phyloP scores from a whole-genome alignment of 371 early-diverging fungal species.

The Smittium culicis region DNA sequence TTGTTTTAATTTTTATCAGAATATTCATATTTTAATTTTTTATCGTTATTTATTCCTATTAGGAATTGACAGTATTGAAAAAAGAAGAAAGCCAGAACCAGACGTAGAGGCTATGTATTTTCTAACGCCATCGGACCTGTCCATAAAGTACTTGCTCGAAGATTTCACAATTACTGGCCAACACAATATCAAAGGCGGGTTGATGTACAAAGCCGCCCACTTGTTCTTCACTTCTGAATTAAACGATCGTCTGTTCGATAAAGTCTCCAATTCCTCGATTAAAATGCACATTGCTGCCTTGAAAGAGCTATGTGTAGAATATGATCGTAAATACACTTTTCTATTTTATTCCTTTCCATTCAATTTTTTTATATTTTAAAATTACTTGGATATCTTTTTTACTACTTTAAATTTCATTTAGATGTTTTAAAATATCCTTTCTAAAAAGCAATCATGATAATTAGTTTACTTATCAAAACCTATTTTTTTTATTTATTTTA shows the following conservation, averaged over 20 bases:
- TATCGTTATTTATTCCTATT: too few species aligned
- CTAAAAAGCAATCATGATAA: too few species aligned
- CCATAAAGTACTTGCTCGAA: constrained; percentile 56
- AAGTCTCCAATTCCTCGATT: constrained; percentile 41
- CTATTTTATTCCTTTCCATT: constrained; percentile 1
- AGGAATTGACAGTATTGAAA: constrained; percentile 58
- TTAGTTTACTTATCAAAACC: too few species aligned
- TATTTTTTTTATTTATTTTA: constrained; percentile 36
- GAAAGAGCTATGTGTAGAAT: constrained; percentile 67
- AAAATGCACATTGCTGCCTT: constrained; percentile 46
- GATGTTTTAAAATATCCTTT: constrained; percentile 45
- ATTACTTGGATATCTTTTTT: not conserved
- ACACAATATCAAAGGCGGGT: constrained; percentile 23
- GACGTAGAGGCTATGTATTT: constrained; percentile 84
- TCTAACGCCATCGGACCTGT: constrained; percentile 63
- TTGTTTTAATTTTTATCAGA: not conserved
- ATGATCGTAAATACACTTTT: constrained; percentile 23
- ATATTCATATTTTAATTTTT: constrained; percentile 4
- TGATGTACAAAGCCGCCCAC: constrained; percentile 64
- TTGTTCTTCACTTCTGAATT: constrained; percentile 62
- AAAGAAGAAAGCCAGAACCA: constrained; percentile 66
- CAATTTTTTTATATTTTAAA: not conserved
- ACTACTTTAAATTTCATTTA: constrained; percentile 20
- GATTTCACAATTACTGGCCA: constrained; percentile 43
- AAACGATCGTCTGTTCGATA: constrained; percentile 41